phyloP scores from a whole-genome alignment of 768 basidiomycete species.

The Termitomyces sp. region DNA sequence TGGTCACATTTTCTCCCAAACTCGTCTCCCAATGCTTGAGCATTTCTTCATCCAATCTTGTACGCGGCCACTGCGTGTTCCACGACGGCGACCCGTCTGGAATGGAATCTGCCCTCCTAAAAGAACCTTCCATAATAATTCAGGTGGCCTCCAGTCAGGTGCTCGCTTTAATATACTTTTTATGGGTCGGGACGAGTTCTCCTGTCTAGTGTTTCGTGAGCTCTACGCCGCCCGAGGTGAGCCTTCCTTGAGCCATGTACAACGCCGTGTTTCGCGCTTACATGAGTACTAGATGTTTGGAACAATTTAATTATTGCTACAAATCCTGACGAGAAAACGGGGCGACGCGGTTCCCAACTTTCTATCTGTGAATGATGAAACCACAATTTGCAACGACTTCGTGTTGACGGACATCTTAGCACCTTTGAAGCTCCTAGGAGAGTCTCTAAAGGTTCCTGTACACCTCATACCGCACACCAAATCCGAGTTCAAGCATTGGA shows the following conservation, averaged over 20 bases:
- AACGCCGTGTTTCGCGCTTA: not conserved
- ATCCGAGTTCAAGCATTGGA: constrained; percentile 59
- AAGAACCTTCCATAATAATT: not conserved
- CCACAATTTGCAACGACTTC: not conserved
- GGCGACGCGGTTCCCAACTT: constrained; percentile 52
- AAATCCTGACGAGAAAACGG: constrained; percentile 59
- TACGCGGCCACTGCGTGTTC: not conserved
- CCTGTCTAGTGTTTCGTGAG: constrained; percentile 63
- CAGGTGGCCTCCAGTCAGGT: not conserved
- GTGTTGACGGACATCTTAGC: constrained; percentile 36
- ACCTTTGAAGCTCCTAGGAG: constrained; percentile 58
- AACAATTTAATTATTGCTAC: constrained; percentile 60
- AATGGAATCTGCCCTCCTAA: not conserved
- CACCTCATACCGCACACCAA: constrained; percentile 56
- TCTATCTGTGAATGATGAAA: constrained; percentile 45
- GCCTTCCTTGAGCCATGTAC: not conserved
- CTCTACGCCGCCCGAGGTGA: constrained; percentile 59
- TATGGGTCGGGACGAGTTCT: constrained; percentile 87
- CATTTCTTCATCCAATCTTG: not conserved
- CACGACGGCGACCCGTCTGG: not conserved
- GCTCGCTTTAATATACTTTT: constrained; percentile 70
- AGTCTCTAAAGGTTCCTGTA: constrained; percentile 47
- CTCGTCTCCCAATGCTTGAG: not conserved
- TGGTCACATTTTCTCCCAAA: not conserved
- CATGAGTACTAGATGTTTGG: constrained; percentile 67